phyloP scores from a whole-genome alignment of 352 stramenopile genomes.

The Globisporangium acanthophoron region DNA sequence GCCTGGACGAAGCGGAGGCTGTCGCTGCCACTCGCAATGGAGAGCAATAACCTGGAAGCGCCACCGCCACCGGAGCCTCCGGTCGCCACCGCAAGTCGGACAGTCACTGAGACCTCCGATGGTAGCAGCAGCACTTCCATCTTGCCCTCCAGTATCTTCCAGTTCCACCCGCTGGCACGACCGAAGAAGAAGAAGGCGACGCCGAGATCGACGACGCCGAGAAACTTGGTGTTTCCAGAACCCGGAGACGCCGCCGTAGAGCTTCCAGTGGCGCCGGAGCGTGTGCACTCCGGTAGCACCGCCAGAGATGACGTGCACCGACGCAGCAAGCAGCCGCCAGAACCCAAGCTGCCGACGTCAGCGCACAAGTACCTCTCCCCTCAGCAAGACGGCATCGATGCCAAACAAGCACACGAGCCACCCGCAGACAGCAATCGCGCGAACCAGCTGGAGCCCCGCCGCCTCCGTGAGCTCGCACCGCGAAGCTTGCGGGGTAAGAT shows the following conservation, averaged over 20 bases:
- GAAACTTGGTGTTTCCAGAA: conserved; percentile 34
- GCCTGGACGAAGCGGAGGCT: too few species aligned
- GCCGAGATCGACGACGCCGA: conserved; percentile 19
- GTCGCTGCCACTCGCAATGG: too few species aligned
- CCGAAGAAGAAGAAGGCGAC: conserved; percentile 17
- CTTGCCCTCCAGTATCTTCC: conserved; percentile 20
- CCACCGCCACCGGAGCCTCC: neutral
- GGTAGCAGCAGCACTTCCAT: neutral
- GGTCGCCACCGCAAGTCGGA: neutral
- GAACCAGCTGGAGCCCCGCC: neutral
- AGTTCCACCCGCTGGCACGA: conserved; percentile 28
- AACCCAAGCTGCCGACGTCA: neutral
- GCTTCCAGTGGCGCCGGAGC: conserved; percentile 3
- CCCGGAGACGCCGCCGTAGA: conserved; percentile 13
- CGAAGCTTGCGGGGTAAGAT: conserved; percentile 23
- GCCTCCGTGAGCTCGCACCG: conserved; percentile 5
- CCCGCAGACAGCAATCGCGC: neutral
- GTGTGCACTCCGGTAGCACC: neutral
- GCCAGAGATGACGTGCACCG: conserved; percentile 3
- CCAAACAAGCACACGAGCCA: neutral
- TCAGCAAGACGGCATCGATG: neutral
- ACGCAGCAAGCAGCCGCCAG: neutral
- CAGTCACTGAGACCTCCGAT: neutral
- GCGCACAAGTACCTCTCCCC: conserved; percentile 9
- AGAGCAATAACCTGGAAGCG: too few species aligned